Evolutionary conservation across 1,284 basidiomycete species (phyloP).

Genomic region (Leccinum subrobustum): DNA sequence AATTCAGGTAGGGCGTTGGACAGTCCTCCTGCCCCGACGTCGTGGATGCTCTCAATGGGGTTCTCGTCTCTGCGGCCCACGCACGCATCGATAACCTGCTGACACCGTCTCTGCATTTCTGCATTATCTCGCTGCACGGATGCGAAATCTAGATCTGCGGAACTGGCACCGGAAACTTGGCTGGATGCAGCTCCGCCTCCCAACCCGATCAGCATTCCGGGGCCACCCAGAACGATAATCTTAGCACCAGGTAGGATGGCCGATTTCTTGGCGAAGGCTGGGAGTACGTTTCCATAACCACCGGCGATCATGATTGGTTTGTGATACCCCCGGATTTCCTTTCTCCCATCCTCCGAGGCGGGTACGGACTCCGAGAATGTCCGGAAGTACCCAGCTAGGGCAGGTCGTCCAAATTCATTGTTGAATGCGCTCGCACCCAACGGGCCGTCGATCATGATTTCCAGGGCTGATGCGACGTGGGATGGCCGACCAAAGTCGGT

Average conservation of each 20-base stretch:
- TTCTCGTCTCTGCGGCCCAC: conserved; percentile 64
- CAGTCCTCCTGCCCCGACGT: conserved; percentile 95
- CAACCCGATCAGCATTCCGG: conserved; percentile 94
- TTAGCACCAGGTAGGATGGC: conserved; percentile 77
- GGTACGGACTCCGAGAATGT: conserved; percentile 81
- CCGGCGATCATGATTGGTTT: conserved; percentile 99
- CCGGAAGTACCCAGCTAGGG: conserved; percentile 82
- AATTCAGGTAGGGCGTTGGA: conserved; percentile 97
- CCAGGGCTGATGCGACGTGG: conserved; percentile 91
- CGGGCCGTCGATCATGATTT: conserved; percentile 98
- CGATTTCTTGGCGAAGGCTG: conserved; percentile 76
- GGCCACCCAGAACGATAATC: conserved; percentile 95
- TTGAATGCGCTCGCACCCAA: conserved; percentile 96
- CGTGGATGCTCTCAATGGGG: conserved; percentile 96
- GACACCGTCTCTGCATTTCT: conserved; percentile 96
- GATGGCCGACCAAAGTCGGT: conserved; percentile 85
- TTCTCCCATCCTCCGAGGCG: conserved; percentile 39
- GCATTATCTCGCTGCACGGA: conserved; percentile 98
- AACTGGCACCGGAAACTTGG: conserved; percentile 84
- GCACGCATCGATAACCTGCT: conserved; percentile 96
- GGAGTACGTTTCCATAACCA: conserved; percentile 91
- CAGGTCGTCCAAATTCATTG: conserved; percentile 97
- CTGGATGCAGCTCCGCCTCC: conserved; percentile 97
- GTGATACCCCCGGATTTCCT: conserved; percentile 90
- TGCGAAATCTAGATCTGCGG: conserved; percentile 94